Evolutionary conservation across 169 alveolate genomes (phyloP).

Genomic region (Toxoplasma gondii): DNA sequence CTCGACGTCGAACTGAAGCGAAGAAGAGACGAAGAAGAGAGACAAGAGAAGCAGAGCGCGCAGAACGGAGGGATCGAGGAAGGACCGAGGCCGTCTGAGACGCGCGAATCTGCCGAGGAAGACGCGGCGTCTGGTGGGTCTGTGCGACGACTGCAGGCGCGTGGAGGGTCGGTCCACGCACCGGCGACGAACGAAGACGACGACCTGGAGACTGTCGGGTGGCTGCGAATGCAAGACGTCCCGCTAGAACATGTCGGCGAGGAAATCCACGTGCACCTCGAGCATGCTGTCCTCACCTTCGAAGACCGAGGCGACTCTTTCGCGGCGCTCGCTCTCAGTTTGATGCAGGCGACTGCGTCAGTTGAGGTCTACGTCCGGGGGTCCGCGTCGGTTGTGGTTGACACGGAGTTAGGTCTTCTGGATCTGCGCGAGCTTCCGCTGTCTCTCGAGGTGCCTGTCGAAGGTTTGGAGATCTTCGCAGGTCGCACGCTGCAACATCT

Average conservation of each 20-base stretch:
- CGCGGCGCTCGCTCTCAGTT: conserved; percentile 35
- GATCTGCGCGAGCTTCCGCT: conserved; percentile 30
- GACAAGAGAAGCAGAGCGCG: neutral
- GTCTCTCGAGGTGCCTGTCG: neutral
- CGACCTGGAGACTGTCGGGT: conserved; percentile 34
- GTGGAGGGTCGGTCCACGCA: neutral
- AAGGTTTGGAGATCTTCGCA: conserved; percentile 27
- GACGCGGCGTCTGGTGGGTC: neutral
- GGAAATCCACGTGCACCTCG: neutral
- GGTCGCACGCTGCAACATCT: neutral
- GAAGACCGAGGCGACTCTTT: conserved; percentile 38
- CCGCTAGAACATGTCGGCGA: conserved; percentile 3
- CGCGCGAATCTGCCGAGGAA: neutral
- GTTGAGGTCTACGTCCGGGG: conserved; percentile 18
- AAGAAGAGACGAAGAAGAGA: neutral
- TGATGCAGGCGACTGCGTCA: neutral
- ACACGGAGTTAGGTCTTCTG: conserved; percentile 28
- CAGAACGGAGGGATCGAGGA: too few relatives aligned
- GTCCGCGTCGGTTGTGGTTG: conserved; percentile 36
- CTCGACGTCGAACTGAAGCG: conserved; percentile 41
- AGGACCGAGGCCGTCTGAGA: too few relatives aligned
- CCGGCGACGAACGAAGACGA: neutral
- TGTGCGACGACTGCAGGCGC: neutral
- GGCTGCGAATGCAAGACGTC: neutral
- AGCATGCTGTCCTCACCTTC: neutral